Evolutionary conservation across 441 rosid species (phyloP), one percentile per base, ranked within the genome.

Genomic region (Flueggea neowawraea): DNA sequence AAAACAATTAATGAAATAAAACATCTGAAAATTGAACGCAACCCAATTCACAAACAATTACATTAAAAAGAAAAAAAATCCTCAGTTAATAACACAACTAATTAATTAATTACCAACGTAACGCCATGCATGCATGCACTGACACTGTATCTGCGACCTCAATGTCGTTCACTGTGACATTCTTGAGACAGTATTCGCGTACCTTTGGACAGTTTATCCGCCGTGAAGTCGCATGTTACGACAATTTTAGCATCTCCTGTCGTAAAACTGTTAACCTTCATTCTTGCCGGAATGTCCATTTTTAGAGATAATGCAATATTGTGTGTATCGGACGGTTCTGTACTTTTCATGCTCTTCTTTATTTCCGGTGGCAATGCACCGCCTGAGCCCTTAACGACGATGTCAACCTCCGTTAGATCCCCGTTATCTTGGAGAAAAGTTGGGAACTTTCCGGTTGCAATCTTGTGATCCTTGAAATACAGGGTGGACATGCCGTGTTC

Each of bases 361-460:
- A 36, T 36, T 12, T 39, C 39, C 28, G 32, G 16, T 4, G 41
- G 61, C 47, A 64, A 49, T 31, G 47, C 31, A 31, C 16, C 22
- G 4, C 13, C 22, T 6, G 41, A 52, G 5, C 67, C 52, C 22
- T 61, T 62, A 5, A 71, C 31, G 3, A 31, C 13, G 2, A 67
- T 53, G 9, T 1, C 10, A 28, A 57, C 36, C 1, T 44, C 15
- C 3, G 32, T 51, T 49, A 67, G 51, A 22, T 44, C 57, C 3
- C 48, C 32, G 7, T 41, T 31, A 6, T 58, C 60, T 43, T 66
- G 63, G 14, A 31, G 43, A 31, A 71, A 71, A 6, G 16, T 43
- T 6, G 70, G 75, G 43, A 66, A 66, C 32, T 44, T 64, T 13
- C 69, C 73, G 0, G 28, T 55, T 12, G 65, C 75, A 22, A 79